Base-by-base conservation (phyloP, 164 flowering plant genomes). In the Platanus orientalis region DNA sequence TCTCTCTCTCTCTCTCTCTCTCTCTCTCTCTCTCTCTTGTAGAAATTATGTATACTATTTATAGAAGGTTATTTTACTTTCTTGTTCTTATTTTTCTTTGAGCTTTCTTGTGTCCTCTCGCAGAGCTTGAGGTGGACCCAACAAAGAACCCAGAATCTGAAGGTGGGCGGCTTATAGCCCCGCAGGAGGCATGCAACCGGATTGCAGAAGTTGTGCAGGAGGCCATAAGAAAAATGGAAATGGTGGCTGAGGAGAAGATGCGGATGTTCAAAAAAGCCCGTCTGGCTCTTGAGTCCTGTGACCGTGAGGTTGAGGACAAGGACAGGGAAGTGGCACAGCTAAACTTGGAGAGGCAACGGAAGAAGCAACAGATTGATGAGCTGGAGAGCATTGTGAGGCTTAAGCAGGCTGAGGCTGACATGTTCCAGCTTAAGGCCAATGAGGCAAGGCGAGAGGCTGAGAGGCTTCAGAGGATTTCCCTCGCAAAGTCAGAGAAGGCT, bases 391-490 rank as follows among this genome's bases (percentile, higher is more conserved):
- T 94, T 52, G 93, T 89, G 25, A 82, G 95, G 77, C 93, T 94
- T 23, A 91, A 94, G 72, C 84, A 81, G 64, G 97, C 99, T 20
- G 99, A 94, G 78, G 93, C 99, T 62, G 96, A 94, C 62, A 94
- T 94, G 97, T 94, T 91, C 75, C 96, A 91, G 76, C 79, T 86
- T 7, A 94, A 94, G 80, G 99, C 99, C 34, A 81, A 73, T 42
- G 99, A 94, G 74, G 97, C 99, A 21, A 86, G 91, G 71, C 80
- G 89, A 57, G 99, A 94, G 70, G 89, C 96, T 34, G 97, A 91
- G 71, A 81, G 93, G 75, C 87, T 91, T 3, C 93, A 86, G 65
- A 81, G 86, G 69, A 89, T 94, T 66, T 80, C 90, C 25, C 87
- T 86, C 45, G 93, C 96, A 26, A 89, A 91, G 71, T 72, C 89